These are phyloP conservation scores for Paramecium pentaurelia DNA, from an alignment of 73 alveolate species.

Conservation along the genomic window DNA sequence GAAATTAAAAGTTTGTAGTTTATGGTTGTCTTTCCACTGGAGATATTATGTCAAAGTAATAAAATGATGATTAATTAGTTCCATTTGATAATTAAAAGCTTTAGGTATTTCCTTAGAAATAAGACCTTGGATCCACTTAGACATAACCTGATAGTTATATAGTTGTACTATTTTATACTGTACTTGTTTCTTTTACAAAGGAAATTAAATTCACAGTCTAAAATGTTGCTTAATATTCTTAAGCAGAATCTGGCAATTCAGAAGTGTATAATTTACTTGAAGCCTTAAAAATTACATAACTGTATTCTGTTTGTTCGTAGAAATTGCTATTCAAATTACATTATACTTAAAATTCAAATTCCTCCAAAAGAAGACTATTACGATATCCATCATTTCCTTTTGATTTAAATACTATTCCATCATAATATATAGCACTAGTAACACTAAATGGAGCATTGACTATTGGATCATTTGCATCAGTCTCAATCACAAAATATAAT, in stretches of 20 bases:
- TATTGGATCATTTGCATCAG: neutral
- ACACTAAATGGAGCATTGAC: neutral
- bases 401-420: neutral
- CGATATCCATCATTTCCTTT: neutral
- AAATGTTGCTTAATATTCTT: neutral
- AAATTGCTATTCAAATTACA: neutral
- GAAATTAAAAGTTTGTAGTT: neutral
- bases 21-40: neutral
- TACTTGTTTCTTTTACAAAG: neutral
- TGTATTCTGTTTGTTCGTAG: neutral
- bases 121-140: neutral
- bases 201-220: neutral
- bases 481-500: neutral
- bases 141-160: neutral
- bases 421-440: neutral
- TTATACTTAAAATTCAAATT: neutral
- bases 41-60: neutral
- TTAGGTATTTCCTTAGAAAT: neutral
- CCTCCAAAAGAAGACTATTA: neutral
- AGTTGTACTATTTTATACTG: neutral
- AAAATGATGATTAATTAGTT: neutral
- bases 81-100: neutral
- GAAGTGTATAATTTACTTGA: neutral
- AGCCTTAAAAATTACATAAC: neutral
- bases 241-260: neutral